Evolutionary conservation across 2,329 filamentous ascomycete genomes (phyloP), one percentile per base, ranked within the genome.

Genomic region (Fonsecaea erecta): DNA sequence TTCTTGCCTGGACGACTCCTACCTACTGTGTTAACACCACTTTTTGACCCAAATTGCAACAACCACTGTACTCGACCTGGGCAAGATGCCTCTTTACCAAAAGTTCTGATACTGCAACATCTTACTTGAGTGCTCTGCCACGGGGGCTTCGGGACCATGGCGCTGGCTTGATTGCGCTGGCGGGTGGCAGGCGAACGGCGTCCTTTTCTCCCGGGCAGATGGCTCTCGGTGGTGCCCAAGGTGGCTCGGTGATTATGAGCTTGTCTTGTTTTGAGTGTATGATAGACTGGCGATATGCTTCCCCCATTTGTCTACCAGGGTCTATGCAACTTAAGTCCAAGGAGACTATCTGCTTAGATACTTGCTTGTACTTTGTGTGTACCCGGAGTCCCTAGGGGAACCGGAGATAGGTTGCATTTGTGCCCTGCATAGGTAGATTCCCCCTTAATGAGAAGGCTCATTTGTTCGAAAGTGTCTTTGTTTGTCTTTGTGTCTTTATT

Each of bases 21-120:
- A 43, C 55, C 46, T 48, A 43, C 56, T 64, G 37, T 60, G 53
- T 58, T 63, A 34, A 60, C 63, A 60, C 40, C 64, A 65, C 51
- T 53, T 54, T 55, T 55, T 26, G 30, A 46, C 28, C 56, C 55
- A 69, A 52, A 67, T 63, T 69, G 67, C 64, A 65, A n/a, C 51
- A 54, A 62, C 46, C 52, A 61, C 43, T 67, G 64, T 65, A 63
- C 67, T 67, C 62, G 58, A 65, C 34, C 55, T 65, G 54, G 64
- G 67, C 67, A 54, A 57, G 32, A 69, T 65, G 67, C 64, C 62
- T 63, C 32, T 48, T 16, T 64, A 69, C 67, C 59, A 69, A 69
- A 69, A 67, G 64, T 67, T 69, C 65, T 69, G 60, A 62, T 60
- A 62, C 34, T 52, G 63, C 57, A 62, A 60, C 40, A 35, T 59